A percentile compares a stretch with the other conserved stretches of the same genome.
These are phyloP conservation scores for Alnus rubra DNA, from an alignment of 306 rosid species.

Conservation along the genomic window DNA sequence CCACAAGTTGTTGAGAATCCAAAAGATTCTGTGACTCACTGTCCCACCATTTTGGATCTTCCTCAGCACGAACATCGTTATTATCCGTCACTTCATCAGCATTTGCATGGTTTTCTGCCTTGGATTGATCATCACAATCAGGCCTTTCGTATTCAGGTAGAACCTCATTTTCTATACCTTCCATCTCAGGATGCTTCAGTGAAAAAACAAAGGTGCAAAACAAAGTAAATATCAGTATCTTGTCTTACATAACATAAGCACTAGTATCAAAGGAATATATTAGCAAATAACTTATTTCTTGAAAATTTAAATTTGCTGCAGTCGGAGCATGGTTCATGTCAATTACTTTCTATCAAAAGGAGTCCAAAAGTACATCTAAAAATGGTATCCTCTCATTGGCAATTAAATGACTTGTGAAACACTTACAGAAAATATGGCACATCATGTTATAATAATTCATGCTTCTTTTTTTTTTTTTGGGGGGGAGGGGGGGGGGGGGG, in stretches of 20 bases:
- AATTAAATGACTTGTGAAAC: background rate
- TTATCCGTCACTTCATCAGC: conserved; percentile 30
- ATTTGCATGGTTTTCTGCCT: conserved; percentile 27
- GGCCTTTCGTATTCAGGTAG: conserved; percentile 39
- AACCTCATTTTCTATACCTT: conserved; percentile 41
- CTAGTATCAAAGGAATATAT: background rate
- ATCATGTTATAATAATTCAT: background rate
- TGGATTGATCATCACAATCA: conserved; percentile 29
- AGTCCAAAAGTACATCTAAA: background rate
- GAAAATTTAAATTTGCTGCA: background rate
- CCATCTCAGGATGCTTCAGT: conserved; percentile 29
- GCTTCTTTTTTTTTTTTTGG: too few relatives aligned
- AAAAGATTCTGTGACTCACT: conserved; percentile 79
- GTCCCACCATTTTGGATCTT: conserved; percentile 79
- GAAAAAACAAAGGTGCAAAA: conserved; percentile 17
- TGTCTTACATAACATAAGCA: background rate
- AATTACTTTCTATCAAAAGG: background rate
- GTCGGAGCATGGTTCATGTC: background rate
- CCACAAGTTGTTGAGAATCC: conserved; percentile 81
- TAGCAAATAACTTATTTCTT: background rate
- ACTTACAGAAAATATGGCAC: background rate
- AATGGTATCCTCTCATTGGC: background rate
- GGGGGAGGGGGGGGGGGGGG: too few relatives aligned
- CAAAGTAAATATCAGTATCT: conserved; percentile 27
- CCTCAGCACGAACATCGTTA: conserved; percentile 46